Conservation (phyloP, 176 grass and related monocot genomes). For the Bonia amplexicaulis region DNA sequence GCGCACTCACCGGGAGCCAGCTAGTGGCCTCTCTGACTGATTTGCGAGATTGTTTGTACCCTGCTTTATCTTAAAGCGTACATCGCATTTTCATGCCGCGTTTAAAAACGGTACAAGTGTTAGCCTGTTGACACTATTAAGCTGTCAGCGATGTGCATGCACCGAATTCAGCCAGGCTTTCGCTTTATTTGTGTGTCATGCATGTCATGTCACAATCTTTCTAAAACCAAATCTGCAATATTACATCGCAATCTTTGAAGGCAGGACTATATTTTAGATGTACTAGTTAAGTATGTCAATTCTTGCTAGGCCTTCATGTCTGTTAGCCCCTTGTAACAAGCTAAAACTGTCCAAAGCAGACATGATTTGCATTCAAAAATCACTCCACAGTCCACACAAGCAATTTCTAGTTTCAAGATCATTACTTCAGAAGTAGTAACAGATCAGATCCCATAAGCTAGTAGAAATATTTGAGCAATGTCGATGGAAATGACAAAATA, state of each 20-base stretch:
- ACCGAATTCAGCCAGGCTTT: neutral
- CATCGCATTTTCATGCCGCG: neutral
- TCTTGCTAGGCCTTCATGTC: neutral
- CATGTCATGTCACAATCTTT: neutral
- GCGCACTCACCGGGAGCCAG: neutral
- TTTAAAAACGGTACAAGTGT: neutral
- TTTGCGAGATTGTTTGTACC: neutral
- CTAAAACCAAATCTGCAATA: neutral
- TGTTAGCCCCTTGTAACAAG: neutral
- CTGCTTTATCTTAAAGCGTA: neutral
- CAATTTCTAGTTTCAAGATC: neutral
- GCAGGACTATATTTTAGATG: neutral
- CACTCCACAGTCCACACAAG: neutral
- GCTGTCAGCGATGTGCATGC: neutral
- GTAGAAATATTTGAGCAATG: neutral
- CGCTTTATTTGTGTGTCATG: neutral
- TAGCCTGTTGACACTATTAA: neutral
- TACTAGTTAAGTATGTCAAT: neutral
- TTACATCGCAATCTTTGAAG: neutral
- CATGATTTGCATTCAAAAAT: neutral
- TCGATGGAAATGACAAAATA: neutral
- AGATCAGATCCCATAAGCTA: neutral
- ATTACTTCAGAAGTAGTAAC: neutral
- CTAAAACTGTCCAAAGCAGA: neutral
- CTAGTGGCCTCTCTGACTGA: conserved; percentile 11